Evolutionary conservation across 768 basidiomycete genomes (phyloP).

Genomic region (Amanita polypyramis): DNA sequence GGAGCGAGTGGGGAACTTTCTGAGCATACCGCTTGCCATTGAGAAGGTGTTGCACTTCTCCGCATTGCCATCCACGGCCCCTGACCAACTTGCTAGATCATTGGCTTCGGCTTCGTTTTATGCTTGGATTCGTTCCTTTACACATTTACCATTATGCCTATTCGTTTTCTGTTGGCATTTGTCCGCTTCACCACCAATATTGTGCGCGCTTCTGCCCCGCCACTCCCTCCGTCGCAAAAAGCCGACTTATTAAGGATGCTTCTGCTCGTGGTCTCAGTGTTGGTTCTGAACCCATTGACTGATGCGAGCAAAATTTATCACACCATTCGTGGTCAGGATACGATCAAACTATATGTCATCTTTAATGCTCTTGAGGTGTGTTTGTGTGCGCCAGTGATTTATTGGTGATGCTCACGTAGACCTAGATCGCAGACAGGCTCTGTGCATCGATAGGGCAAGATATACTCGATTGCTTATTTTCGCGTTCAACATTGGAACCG

Average conservation of each 20-base stretch:
- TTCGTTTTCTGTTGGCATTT: constrained; percentile 65
- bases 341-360: constrained; percentile 97
- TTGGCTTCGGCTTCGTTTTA: constrained; percentile 84
- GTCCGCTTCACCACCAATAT: constrained; percentile 43
- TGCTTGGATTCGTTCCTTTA: constrained; percentile 97
- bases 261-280: constrained; percentile 63
- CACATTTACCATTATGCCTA: constrained; percentile 94
- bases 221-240: constrained; percentile 81
- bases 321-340: constrained; percentile 94
- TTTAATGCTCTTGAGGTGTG: constrained; percentile 96
- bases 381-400: neutral
- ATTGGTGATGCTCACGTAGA: constrained; percentile 4
- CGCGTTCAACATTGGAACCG: constrained; percentile 76
- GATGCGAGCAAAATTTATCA: constrained; percentile 99
- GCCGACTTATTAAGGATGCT: constrained; percentile 82
- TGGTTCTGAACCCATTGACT: constrained; percentile 71
- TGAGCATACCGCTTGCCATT: constrained; percentile 84
- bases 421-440: constrained; percentile 85
- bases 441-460: constrained; percentile 98
- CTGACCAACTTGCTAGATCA: constrained; percentile 36
- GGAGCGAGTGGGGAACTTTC: constrained; percentile 94
- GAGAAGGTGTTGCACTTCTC: constrained; percentile 65
- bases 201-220: constrained; percentile 36
- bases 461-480: constrained; percentile 92
- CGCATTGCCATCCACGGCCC: neutral